phyloP scores from a whole-genome alignment of 2,329 filamentous ascomycete species.

The Fusarium avenaceum region DNA sequence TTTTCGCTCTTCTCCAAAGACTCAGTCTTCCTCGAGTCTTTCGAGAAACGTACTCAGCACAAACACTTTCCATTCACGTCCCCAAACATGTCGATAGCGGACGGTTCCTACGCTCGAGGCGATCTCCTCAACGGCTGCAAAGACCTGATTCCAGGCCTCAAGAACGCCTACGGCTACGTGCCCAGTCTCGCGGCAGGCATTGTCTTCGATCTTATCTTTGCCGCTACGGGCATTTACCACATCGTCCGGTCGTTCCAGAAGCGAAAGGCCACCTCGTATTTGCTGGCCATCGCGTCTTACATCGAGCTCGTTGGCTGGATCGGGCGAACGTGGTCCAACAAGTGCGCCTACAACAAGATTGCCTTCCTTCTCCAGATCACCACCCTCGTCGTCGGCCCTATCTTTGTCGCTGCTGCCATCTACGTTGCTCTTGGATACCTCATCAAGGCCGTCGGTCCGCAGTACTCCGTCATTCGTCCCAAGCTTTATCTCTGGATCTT shows the following conservation, averaged over 20 bases:
- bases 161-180: constrained; percentile 42
- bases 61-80: neutral
- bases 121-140: constrained; percentile 42
- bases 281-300: constrained; percentile 34
- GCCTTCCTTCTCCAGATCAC: constrained; percentile 66
- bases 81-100: constrained; percentile 31
- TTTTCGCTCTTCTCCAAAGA: constrained; percentile 1
- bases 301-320: constrained; percentile 63
- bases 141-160: constrained; percentile 31
- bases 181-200: constrained; percentile 39
- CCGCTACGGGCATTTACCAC: constrained; percentile 32
- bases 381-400: constrained; percentile 59
- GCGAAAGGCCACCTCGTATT: constrained; percentile 37
- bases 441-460: constrained; percentile 59
- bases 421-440: constrained; percentile 64
- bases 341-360: constrained; percentile 63
- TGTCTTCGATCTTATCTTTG: constrained; percentile 40
- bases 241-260: constrained; percentile 39
- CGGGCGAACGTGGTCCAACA: constrained; percentile 61
- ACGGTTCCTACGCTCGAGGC: constrained; percentile 35
- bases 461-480: constrained; percentile 59
- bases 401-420: constrained; percentile 65
- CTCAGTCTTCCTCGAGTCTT: neutral
- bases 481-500: constrained; percentile 63
- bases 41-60: neutral